Base-by-base conservation (phyloP, 129 eudicot genomes). In the Artemisia annua region DNA sequence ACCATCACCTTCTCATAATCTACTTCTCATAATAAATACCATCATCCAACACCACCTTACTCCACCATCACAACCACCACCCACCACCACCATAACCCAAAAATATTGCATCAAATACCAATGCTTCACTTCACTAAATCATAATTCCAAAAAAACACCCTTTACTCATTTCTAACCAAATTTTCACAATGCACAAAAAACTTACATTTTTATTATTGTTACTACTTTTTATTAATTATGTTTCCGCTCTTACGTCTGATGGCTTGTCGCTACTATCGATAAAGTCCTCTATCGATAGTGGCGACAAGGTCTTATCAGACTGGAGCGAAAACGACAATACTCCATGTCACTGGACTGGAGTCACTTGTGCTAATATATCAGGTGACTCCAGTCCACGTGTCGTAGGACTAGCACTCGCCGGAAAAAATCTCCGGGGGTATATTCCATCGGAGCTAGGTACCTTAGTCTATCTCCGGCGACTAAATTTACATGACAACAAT, bases 381-480 rank as follows among this genome's bases (percentile, higher is more conserved):
- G 85, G 84, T 0, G 67, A 46, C n/a, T 26, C 70, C 2, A 90
- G 75, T 19, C 82, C 85, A 2, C 91, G 96, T 16, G 96, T 95
- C 15, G 94, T 90, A 26, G 97, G 96, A 7, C 16, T 95, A 13
- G 63, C 97, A 44, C 73, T 88, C 26, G 76, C 99, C 69, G 99
- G 94, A 5, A 86, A 64, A 80, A 88, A 72, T 51, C 84, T 95
- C 79, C 74, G 76, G 11, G 99, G 97, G 0, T 90, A 95, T 67
- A 88, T 95, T 14, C 97, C 99, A 63, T 95, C 97, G 63, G 97
- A 90, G 76, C 85, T 95, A 13, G 99, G 99, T 14, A 79, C 59
- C 17, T 60, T 95, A 35, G 53, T 54, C 6, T 90, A 78, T 60
- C 91, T 95, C 72, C 96, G 99, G 71, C 85, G 99, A 24, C 88